Conservation (phyloP, 108 stramenopile genomes). For the Discostella stelligeroides region DNA sequence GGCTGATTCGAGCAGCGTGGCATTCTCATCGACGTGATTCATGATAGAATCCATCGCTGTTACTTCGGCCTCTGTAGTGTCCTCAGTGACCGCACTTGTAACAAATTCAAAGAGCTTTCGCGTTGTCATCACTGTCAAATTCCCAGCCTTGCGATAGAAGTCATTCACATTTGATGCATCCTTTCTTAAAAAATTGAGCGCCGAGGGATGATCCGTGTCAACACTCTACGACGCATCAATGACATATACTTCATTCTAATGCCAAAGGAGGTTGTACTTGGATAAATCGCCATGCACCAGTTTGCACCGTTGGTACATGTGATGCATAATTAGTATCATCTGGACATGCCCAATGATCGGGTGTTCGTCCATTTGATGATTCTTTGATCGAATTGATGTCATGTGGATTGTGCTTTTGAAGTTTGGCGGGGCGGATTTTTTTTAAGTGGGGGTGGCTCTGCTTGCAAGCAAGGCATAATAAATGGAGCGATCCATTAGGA, state of each 20-base stretch:
- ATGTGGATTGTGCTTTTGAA: too few species aligned
- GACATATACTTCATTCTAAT: slow-evolving; percentile 87
- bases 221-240: slow-evolving; percentile 98
- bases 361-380: too few species aligned
- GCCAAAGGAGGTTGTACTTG: slow-evolving; percentile 98
- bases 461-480: too few species aligned
- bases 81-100: slow-evolving; percentile 52
- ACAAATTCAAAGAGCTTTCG: slow-evolving; percentile 90
- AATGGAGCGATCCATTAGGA: too few species aligned
- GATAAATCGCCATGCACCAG: slow-evolving; percentile 94
- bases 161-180: slow-evolving; percentile 96
- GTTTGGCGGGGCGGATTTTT: too few species aligned
- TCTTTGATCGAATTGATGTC: too few species aligned
- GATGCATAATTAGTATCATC: slow-evolving; percentile 85
- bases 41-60: slow-evolving; percentile 65
- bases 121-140: slow-evolving; percentile 87
- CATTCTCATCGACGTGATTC: slow-evolving; percentile 56
- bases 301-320: slow-evolving; percentile 85
- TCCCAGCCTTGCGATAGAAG: slow-evolving; percentile 89
- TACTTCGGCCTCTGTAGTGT: slow-evolving; percentile 61
- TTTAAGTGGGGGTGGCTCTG: too few species aligned
- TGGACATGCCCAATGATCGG: slow-evolving; percentile 89
- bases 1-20: slow-evolving; percentile 28
- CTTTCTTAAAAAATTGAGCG: slow-evolving; percentile 95
- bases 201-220: slow-evolving; percentile 95